Base-by-base conservation (phyloP, 768 basidiomycete species). In the Suillus brevipes region DNA sequence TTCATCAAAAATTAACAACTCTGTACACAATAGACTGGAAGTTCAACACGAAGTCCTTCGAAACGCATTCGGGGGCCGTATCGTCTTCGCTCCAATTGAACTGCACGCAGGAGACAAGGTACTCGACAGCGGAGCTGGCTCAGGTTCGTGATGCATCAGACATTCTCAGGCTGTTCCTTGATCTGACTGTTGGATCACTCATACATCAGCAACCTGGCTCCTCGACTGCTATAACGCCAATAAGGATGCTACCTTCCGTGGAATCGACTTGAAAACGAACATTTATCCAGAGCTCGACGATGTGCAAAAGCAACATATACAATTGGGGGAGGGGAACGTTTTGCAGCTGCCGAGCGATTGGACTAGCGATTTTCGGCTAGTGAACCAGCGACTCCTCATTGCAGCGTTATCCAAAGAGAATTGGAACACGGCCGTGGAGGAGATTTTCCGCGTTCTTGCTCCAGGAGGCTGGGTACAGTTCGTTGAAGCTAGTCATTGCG, bases 391-490 rank as follows among this genome's bases (percentile, higher is more conserved):
- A 0, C 69, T 79, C 23, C 67, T 79, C 2, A 66, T 77, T 8
- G 67, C 61, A 6, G 78, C 71, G 1, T 73, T 80, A 36, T 68
- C 71, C 0, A 64, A 55, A 9, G 68, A 68, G 2, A 72, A 79
- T 16, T 79, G 79, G 79, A 59, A 31, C 6, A 38, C 61, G 0
- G 68, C 53, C 6, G 63, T 78, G 16, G 31, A 61, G 4, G 78
- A 77, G 40, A 73, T 78, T 9, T 71, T 68, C 55, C 70, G 78
- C 6, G 75, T 77, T 1, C 71, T 79, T 42, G 64, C 16, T 2
- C 78, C 77, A 0, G 77, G 78, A 2, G 78, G 78, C 4, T 77
- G 71, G 36, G 69, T 68, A 3, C 78, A 79, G 49, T 65, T 79
- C n/a, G 64, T 73, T 37, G 78, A 79, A 56, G 56, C 42, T n/a